Conservation (phyloP, 257 asterid genomes). For the Cinchona pubescens region DNA sequence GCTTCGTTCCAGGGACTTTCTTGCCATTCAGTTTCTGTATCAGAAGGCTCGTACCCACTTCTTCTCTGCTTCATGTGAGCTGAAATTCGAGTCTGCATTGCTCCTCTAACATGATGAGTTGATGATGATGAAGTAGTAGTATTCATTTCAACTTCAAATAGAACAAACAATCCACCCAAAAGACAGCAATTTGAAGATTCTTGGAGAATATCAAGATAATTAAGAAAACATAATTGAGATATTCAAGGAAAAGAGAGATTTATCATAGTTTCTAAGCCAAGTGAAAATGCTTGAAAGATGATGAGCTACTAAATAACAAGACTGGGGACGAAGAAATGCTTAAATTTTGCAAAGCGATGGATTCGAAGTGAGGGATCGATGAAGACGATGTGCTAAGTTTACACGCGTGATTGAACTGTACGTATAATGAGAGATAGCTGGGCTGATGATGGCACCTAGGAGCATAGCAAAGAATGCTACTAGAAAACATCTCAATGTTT, state of each 20-base stretch:
- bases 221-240: too few relatives aligned
- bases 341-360: slow-evolving; percentile 9
- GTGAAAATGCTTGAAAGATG: neutral
- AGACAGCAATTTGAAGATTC: neutral
- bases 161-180: neutral
- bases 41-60: slow-evolving; percentile 72
- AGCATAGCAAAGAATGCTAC: too few relatives aligned
- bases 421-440: too few relatives aligned
- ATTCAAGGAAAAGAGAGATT: neutral
- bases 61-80: slow-evolving; percentile 26
- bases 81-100: slow-evolving; percentile 25
- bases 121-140: slow-evolving; percentile 1
- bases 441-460: slow-evolving; percentile 1
- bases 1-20: slow-evolving; percentile 41
- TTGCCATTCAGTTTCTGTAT: slow-evolving; percentile 52
- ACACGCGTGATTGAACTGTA: too few relatives aligned
- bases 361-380: slow-evolving; percentile 16
- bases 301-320: too few relatives aligned
- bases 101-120: slow-evolving; percentile 12
- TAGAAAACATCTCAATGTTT: too few relatives aligned
- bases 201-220: slow-evolving; percentile 11
- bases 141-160: slow-evolving; percentile 1
- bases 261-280: neutral
- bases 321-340: neutral
- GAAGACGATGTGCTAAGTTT: slow-evolving; percentile 28